These are phyloP conservation scores for Diaporthe nobilis DNA, from an alignment of 2,329 filamentous ascomycete genomes.

Conservation along the genomic window DNA sequence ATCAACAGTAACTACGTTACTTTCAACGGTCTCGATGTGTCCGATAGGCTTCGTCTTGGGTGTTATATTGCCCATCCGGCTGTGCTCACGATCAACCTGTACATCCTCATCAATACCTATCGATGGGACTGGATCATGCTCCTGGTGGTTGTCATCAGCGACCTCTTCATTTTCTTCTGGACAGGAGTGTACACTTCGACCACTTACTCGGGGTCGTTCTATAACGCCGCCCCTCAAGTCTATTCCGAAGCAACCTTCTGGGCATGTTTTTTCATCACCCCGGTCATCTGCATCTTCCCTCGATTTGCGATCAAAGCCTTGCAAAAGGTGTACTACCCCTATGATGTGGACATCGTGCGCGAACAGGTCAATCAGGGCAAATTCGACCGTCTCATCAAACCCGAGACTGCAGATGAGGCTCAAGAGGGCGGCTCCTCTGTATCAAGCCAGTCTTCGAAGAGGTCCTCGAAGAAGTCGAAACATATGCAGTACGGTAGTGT, in stretches of 20 bases:
- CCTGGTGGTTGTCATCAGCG: conserved; percentile 85
- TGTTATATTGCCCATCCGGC: conserved; percentile 88
- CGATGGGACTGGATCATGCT: conserved; percentile 98
- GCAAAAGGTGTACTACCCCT: conserved; percentile 94
- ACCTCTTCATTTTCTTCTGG: conserved; percentile 93
- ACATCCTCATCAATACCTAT: conserved; percentile 96
- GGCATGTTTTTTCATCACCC: conserved; percentile 84
- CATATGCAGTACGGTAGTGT: conserved; percentile 74
- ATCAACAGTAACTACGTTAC: conserved; percentile 77
- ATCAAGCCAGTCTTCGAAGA: conserved; percentile 69
- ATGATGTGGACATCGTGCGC: conserved; percentile 94
- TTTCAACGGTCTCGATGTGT: conserved; percentile 80
- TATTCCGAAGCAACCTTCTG: conserved; percentile 90
- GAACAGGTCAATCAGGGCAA: conserved; percentile 89
- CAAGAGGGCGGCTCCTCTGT: conserved; percentile 62
- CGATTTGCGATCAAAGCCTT: conserved; percentile 88
- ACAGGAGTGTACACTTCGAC: conserved; percentile 84
- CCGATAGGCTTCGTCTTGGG: conserved; percentile 87
- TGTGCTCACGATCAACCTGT: conserved; percentile 90
- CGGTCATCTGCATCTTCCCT: conserved; percentile 86
- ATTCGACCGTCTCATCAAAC: conserved; percentile 76
- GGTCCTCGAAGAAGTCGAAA: conserved; percentile 67
- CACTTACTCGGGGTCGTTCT: conserved; percentile 71
- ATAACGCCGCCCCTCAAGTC: conserved; percentile 82
- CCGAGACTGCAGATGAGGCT: conserved; percentile 56